Evolutionary conservation across 345 rosid genomes (phyloP).

Genomic region (Syzygium jambos): DNA sequence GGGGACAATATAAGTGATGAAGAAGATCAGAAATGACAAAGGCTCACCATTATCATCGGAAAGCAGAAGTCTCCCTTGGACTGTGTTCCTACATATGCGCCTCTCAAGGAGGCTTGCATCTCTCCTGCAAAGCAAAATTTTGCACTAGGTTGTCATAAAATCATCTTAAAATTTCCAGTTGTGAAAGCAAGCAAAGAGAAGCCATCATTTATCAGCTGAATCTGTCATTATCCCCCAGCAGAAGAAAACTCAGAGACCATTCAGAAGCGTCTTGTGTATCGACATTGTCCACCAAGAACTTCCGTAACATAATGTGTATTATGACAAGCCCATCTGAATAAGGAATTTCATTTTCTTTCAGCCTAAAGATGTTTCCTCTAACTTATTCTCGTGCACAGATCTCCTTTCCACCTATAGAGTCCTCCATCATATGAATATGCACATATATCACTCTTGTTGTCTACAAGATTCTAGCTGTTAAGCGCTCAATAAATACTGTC

Average conservation of each 20-base stretch:
- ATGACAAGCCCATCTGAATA: background rate
- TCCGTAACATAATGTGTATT: background rate
- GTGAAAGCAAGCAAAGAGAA: background rate
- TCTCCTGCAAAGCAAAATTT: constrained; percentile 30
- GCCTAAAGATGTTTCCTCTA: background rate
- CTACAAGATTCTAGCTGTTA: background rate
- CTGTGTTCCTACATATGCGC: constrained; percentile 57
- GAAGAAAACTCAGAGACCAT: background rate
- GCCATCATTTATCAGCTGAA: background rate
- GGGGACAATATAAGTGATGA: background rate
- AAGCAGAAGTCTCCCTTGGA: constrained; percentile 77
- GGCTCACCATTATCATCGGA: constrained; percentile 71
- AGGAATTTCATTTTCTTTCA: background rate
- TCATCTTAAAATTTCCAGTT: background rate
- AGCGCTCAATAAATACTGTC: background rate
- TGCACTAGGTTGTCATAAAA: background rate
- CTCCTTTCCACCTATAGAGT: background rate
- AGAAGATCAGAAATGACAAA: background rate
- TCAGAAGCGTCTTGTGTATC: background rate
- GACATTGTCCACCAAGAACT: background rate
- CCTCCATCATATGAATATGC: background rate
- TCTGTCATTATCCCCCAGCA: background rate
- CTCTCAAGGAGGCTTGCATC: constrained; percentile 38
- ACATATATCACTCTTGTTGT: background rate
- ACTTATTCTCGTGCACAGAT: background rate